These are phyloP conservation scores for Coniochaeta hoffmannii DNA, from an alignment of 2,329 filamentous ascomycete genomes.

Conservation along the genomic window DNA sequence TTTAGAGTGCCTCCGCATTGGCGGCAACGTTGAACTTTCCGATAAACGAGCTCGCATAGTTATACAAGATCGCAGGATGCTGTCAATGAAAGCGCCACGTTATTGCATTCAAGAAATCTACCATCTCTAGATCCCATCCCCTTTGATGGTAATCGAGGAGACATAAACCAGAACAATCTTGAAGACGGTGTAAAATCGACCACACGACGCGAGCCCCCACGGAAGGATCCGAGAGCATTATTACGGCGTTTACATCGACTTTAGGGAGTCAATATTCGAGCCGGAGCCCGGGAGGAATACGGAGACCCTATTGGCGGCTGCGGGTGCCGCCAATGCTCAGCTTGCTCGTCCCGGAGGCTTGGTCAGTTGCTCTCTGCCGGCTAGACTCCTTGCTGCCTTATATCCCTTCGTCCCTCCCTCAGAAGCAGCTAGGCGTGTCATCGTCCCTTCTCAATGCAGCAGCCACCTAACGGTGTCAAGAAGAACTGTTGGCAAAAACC, in stretches of 20 bases:
- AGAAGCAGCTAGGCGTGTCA: not conserved
- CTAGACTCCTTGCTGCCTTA: not conserved
- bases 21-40: not conserved
- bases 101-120: not conserved
- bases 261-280: not conserved
- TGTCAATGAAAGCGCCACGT: no score
- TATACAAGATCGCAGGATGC: no score
- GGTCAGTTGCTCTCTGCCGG: not conserved
- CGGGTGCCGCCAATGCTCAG: not conserved
- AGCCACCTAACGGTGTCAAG: not conserved
- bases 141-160: not conserved
- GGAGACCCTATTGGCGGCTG: not conserved
- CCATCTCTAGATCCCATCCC: not conserved
- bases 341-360: not conserved
- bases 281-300: not conserved
- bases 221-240: not conserved
- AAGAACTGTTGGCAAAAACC: no score
- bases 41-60: not conserved
- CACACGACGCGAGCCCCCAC: not conserved
- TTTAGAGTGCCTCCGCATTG: constrained; percentile 1
- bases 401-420: not conserved
- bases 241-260: not conserved
- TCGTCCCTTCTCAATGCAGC: not conserved
- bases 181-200: not conserved
- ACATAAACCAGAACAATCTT: not conserved